Percentiles rank a stretch among this genome's conserved stretches.
phyloP scores from a whole-genome alignment of 164 flowering plant species.

The Liriodendron chinense region DNA sequence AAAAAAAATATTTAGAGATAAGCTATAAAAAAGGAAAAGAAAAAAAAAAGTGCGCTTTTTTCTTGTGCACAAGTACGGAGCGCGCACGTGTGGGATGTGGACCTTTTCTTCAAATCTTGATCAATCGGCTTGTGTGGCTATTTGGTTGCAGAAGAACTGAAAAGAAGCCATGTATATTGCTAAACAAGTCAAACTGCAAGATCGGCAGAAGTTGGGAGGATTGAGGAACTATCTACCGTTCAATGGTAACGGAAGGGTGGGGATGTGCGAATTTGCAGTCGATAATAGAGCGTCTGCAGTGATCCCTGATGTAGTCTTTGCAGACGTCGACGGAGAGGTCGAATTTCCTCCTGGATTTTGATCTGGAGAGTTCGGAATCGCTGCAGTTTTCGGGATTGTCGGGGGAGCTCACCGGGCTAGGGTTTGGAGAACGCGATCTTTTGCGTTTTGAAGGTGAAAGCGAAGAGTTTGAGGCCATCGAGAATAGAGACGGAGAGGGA shows the following conservation, averaged over 20 bases:
- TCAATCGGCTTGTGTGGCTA: too few species aligned
- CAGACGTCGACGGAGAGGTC: slow-evolving; percentile 1
- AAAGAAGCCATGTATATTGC: too few species aligned
- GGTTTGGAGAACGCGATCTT: neutral
- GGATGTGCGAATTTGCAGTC: slow-evolving; percentile 5
- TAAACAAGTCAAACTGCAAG: too few species aligned
- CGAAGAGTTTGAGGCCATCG: neutral
- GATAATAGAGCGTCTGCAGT: neutral
- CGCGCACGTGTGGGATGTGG: too few species aligned
- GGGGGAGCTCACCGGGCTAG: neutral
- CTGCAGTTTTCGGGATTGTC: neutral
- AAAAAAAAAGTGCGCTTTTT: too few species aligned
- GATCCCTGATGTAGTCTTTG: neutral
- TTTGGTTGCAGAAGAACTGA: too few species aligned
- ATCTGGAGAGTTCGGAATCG: neutral
- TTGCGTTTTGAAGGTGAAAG: neutral
- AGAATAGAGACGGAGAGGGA: neutral
- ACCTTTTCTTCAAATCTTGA: too few species aligned
- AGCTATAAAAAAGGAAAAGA: too few species aligned
- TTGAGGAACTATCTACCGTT: neutral
- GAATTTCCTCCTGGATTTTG: neutral
- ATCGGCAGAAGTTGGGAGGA: too few species aligned
- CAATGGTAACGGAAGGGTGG: neutral
- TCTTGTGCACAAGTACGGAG: too few species aligned
- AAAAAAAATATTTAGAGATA: too few species aligned